Conservation (phyloP, 768 basidiomycete genomes). For the Mycena polygramma region DNA sequence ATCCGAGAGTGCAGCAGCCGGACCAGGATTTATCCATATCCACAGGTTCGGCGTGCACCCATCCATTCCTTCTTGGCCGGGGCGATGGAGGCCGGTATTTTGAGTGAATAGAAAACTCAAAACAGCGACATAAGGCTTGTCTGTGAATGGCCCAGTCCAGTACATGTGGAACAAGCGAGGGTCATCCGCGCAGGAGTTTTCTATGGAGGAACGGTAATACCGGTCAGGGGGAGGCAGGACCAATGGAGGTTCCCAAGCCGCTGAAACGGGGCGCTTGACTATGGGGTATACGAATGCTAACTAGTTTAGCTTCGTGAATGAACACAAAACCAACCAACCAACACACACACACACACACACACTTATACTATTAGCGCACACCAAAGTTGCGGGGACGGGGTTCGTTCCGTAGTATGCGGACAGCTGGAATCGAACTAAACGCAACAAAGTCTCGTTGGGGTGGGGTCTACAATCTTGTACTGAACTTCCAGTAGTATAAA, state of each 20-base stretch:
- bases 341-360: no score
- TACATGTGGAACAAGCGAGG: constrained; percentile 98
- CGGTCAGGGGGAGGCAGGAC: constrained; percentile 62
- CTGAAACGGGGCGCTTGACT: no score
- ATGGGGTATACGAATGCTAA: no score
- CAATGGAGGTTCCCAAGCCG: constrained; percentile 72
- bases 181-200: constrained; percentile 81
- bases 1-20: constrained; percentile 89
- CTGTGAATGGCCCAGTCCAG: constrained; percentile 98
- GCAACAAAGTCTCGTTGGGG: no score
- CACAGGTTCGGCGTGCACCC: constrained; percentile 93
- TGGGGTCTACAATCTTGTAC: no score
- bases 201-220: constrained; percentile 66
- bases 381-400: no score
- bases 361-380: no score
- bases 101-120: constrained; percentile 98
- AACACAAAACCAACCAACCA: no score
- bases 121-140: constrained; percentile 96
- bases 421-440: no score
- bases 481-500: no score
- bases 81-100: constrained; percentile 86
- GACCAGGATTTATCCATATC: constrained; percentile 85
- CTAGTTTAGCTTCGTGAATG: no score
- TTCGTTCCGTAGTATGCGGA: no score
- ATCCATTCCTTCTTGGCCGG: constrained; percentile 56